Base-by-base conservation (phyloP, 441 rosid genomes). In the Arabidopsis hybrid region DNA sequence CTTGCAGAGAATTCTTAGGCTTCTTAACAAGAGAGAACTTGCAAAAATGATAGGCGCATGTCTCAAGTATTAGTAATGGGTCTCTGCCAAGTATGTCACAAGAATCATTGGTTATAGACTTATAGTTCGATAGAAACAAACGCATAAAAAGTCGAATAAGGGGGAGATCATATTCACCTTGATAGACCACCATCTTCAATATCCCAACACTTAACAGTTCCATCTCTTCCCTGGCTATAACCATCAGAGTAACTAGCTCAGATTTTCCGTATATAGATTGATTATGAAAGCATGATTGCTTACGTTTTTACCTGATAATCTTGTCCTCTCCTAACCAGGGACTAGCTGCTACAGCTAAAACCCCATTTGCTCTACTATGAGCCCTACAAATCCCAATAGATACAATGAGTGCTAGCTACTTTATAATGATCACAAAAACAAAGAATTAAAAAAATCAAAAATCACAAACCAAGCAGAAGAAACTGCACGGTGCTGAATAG, bases 131-230 rank as follows among this genome's bases (percentile, higher is more conserved):
- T 12, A 76, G 42, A 3, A 38, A 62, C 0, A 4, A 64, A 71
- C 9, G 51, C 51, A 45, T 43, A 60, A 60, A 57, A 31, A 66
- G 17, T 53, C 2, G 9, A 55, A 75, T 50, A 38, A 40, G 29
- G 14, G 7, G 10, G 1, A 8, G 32, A n/a, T 34, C 42, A 57
- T 34, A 57, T 34, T 18, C n/a, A 91, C 98, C 97, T 90, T 53
- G 94, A 86, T n/a, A 94, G 78, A 79, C 89, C 97, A 69, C 93
- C 95, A 78, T 89, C 85, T 73, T 74, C 88, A 53, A 94, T 76
- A 80, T 86, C 93, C 98, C 97, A 94, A 73, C 86, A 84, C 83
- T 94, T 92, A 1, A 90, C 91, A 77, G 93, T 89, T 79, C 97
- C 97, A 85, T 94, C 97, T 83, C 88, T 87, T 16, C 97, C 99